Percentiles rank a stretch among this genome's conserved stretches.
These are phyloP conservation scores for Saccharomyces pastorianus DNA, from an alignment of 1,139 yeast genomes.

Conservation along the genomic window DNA sequence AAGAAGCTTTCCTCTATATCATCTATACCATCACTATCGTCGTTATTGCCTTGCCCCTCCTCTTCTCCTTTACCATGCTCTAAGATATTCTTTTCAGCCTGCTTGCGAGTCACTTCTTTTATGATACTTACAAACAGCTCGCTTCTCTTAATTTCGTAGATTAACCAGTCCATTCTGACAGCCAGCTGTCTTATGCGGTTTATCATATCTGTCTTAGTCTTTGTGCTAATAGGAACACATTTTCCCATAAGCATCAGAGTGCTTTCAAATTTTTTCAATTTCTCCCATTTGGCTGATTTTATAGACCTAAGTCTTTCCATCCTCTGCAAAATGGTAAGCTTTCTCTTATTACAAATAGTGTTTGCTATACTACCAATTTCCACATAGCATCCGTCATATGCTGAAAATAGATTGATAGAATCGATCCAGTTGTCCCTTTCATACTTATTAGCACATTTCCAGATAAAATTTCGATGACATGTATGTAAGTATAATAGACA, in stretches of 20 bases:
- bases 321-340: conserved; percentile 23
- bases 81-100: background rate
- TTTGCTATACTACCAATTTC: conserved; percentile 16
- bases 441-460: conserved; percentile 24
- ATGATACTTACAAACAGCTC: conserved; percentile 37
- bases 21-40: conserved; percentile 2
- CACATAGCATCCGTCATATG: conserved; percentile 38
- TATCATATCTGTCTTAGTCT: conserved; percentile 42
- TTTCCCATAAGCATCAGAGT: conserved; percentile 36
- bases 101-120: conserved; percentile 18
- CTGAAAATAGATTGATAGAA: conserved; percentile 47
- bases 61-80: background rate
- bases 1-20: conserved; percentile 2
- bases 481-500: conserved; percentile 22
- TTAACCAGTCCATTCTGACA: conserved; percentile 47
- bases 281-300: conserved; percentile 30
- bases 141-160: conserved; percentile 43
- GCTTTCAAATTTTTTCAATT: conserved; percentile 34
- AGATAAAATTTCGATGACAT: conserved; percentile 30
- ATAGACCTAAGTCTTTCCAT: conserved; percentile 32
- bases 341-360: conserved; percentile 26
- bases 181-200: conserved; percentile 40
- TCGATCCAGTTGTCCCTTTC: conserved; percentile 51
- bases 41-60: conserved; percentile 1
- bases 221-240: conserved; percentile 45